Conservation (phyloP, 2,329 filamentous ascomycete species). For the Diatrype stigma region DNA sequence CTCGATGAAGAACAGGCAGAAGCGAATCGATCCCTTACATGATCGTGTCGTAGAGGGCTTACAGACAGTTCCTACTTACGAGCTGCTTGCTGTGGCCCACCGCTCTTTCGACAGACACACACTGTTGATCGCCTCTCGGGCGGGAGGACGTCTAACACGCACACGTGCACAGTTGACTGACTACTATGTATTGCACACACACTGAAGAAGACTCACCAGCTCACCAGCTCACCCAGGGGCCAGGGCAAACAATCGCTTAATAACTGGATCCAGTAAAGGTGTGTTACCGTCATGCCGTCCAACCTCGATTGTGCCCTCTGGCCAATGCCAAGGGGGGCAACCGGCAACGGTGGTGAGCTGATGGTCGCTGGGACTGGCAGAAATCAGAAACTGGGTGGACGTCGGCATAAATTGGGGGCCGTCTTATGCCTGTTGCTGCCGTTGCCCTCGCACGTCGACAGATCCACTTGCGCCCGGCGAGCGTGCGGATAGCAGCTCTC, state of each 20-base stretch:
- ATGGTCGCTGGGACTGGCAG: background rate
- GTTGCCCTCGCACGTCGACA: background rate
- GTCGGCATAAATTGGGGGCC: background rate
- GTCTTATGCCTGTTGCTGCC: background rate
- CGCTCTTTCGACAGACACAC: background rate
- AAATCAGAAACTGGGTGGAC: no score
- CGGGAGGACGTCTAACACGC: background rate
- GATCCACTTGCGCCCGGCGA: background rate
- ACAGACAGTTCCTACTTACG: background rate
- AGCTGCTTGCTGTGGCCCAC: background rate
- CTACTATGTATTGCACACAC: no score
- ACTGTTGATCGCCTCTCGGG: background rate
- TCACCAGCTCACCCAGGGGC: no score
- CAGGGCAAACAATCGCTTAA: background rate
- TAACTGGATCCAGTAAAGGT: background rate
- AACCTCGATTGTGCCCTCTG: background rate
- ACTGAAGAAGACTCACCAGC: no score
- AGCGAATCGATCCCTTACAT: background rate
- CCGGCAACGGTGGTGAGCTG: background rate
- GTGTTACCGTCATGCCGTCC: background rate
- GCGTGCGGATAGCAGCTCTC: background rate
- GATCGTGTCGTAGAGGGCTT: background rate
- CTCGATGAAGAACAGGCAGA: background rate
- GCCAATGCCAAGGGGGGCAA: background rate
- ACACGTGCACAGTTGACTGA: background rate